A percentile compares a stretch with the other conserved stretches of the same genome.
Evolutionary conservation across 2,329 filamentous ascomycete species (phyloP).

Genomic region (Aspergillus brasiliensis): DNA sequence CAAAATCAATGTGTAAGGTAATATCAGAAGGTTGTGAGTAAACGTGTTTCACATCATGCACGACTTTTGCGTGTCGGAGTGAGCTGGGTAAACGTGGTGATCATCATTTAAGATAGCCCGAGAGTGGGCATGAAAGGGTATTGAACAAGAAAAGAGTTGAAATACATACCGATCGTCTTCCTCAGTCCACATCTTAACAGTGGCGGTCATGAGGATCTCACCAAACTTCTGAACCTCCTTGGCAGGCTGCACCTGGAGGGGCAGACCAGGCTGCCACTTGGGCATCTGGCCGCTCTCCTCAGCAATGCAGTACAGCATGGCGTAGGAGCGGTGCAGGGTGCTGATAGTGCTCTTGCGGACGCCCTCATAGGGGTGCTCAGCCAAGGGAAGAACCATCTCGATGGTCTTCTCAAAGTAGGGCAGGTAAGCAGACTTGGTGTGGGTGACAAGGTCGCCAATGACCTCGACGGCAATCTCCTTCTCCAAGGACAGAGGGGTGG

Average conservation of each 20-base stretch:
- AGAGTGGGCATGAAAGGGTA: conserved; percentile 8
- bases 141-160: conserved; percentile 20
- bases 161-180: conserved; percentile 87
- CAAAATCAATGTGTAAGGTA: conserved; percentile 22
- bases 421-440: conserved; percentile 77
- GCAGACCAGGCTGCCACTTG: conserved; percentile 89
- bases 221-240: conserved; percentile 81
- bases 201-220: conserved; percentile 80
- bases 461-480: conserved; percentile 98
- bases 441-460: conserved; percentile 85
- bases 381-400: conserved; percentile 75
- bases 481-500: conserved; percentile 88
- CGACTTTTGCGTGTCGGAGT: conserved; percentile 85
- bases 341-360: conserved; percentile 89
- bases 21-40: conserved; percentile 43
- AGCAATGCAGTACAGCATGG: conserved; percentile 83
- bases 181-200: conserved; percentile 81
- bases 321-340: conserved; percentile 91
- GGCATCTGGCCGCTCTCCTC: conserved; percentile 73
- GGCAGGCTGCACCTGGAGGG: conserved; percentile 76
- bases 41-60: conserved; percentile 87
- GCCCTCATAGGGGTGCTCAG: conserved; percentile 88
- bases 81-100: conserved; percentile 94
- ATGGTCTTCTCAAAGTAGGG: conserved; percentile 89
- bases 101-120: conserved; percentile 69